Base-by-base conservation (phyloP, 2,329 filamentous ascomycete species). In the Ustulina deusta region DNA sequence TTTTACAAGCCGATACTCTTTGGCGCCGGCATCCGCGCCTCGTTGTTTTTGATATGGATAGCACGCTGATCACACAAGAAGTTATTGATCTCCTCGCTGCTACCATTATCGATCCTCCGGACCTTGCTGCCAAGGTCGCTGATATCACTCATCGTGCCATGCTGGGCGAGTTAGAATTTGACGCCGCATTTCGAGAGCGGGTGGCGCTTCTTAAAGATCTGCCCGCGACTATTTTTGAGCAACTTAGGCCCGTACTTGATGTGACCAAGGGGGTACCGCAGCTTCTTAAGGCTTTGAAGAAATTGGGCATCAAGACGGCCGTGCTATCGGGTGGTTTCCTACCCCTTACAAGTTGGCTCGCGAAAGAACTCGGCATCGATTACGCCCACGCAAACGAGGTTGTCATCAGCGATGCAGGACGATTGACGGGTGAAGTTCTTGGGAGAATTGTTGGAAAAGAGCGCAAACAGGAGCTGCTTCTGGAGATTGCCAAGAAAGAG, bases 31-130 rank as follows among this genome's bases (percentile, higher is more conserved):
- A 97, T 80, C 94, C 94, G 72, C 89, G 95, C 9, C 85, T 98
- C 11, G 94, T 95, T 3, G 93, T 97, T 36, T 99, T 99, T 77
- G 96, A 99, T 80, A 99, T 99, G 96, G 96, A 99, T 82, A 96
- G 92, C 79, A 99, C 96, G 0, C 87, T 99, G 68, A 98, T 99
- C 78, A 92, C 95, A 61, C 94, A 99, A 79, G 96, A 99, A 82
- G 94, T 97, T 68, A 98, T 99, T 77, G 96, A 99, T 79, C 90
- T 98, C 75, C 90, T 99, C 64, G 96, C 96, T 3, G 90, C 91
- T 61, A 91, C 91, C 42, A 89, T 97, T 74, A 84, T 81, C 55
- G 82, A 92, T 80, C 82, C 86, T 77, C 81, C 87, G 1, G 93
- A 93, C 60, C 87, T 97, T n/a, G 89, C 93, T 74, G 89, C 89